A percentile compares a stretch with the other conserved stretches of the same genome.
Conservation (phyloP, 495 filamentous ascomycete genomes). For the Venustampulla echinocandica region DNA sequence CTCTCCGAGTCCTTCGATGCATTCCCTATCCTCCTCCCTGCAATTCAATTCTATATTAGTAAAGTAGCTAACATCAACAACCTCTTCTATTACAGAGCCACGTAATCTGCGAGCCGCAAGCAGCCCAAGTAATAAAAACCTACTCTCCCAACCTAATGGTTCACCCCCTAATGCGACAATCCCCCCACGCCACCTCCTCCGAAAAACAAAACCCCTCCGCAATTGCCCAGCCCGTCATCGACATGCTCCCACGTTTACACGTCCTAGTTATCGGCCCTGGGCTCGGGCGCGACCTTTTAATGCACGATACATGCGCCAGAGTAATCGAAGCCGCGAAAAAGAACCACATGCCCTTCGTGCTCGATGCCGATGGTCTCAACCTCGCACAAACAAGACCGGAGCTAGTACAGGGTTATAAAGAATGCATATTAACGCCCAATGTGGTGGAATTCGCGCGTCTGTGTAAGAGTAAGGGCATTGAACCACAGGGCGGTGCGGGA, state of each 20-base stretch:
- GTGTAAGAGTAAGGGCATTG: constrained; percentile 59
- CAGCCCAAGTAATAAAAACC: constrained; percentile 85
- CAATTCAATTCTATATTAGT: too few relatives aligned
- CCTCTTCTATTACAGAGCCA: constrained; percentile 55
- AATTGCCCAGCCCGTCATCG: constrained; percentile 63
- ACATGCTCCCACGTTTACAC: constrained; percentile 77
- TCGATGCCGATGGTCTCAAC: constrained; percentile 86
- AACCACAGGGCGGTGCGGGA: constrained; percentile 34
- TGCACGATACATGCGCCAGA: constrained; percentile 74
- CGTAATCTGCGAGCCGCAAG: constrained; percentile 88
- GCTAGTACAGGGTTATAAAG: constrained; percentile 67
- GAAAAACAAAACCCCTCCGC: constrained; percentile 41
- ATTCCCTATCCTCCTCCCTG: too few relatives aligned
- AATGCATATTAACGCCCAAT: constrained; percentile 90
- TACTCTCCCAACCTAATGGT: constrained; percentile 99
- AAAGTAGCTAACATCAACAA: not conserved
- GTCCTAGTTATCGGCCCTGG: constrained; percentile 92
- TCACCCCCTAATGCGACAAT: constrained; percentile 86
- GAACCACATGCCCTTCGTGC: constrained; percentile 65
- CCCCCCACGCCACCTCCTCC: constrained; percentile 34
- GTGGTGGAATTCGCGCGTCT: constrained; percentile 85
- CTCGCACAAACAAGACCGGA: constrained; percentile 68
- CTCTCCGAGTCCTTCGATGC: constrained; percentile 7
- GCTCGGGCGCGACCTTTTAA: constrained; percentile 78
- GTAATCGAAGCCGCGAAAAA: constrained; percentile 76